phyloP scores from a whole-genome alignment of 208 protist genomes.

The Trypanosoma scelopori region DNA sequence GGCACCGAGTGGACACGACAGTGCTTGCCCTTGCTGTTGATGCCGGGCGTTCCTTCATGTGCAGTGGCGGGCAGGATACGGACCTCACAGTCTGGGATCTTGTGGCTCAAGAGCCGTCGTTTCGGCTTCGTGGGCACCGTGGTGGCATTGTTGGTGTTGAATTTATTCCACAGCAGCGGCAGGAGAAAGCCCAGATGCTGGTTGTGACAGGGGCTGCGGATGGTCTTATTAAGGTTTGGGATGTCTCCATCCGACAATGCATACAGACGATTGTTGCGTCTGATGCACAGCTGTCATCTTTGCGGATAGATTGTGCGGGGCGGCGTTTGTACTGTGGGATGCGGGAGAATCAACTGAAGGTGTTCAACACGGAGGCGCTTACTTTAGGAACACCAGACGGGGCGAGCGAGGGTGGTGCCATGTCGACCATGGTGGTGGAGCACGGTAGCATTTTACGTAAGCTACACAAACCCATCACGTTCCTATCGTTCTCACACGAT shows the following conservation, averaged over 20 bases:
- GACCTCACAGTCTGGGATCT: constrained; percentile 99
- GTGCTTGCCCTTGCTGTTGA: constrained; percentile 87
- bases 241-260: constrained; percentile 77
- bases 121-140: constrained; percentile 86
- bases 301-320: constrained; percentile 61
- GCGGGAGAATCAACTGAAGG: constrained; percentile 83
- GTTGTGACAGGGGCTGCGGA: constrained; percentile 81
- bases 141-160: constrained; percentile 70
- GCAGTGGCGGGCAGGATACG: constrained; percentile 95
- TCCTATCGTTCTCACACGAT: constrained; percentile 67
- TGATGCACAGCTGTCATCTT: constrained; percentile 75
- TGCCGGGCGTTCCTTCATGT: constrained; percentile 49
- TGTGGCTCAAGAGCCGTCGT: constrained; percentile 62
- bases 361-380: constrained; percentile 77
- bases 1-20: constrained; percentile 78
- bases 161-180: constrained; percentile 40
- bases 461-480: constrained; percentile 80
- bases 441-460: constrained; percentile 77
- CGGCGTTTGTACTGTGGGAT: constrained; percentile 80
- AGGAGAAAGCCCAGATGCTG: constrained; percentile 23
- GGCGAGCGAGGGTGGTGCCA: constrained; percentile 2
- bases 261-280: constrained; percentile 85
- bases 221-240: constrained; percentile 89
- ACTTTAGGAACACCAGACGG: not conserved
- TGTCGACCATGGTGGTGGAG: constrained; percentile 33